Percentiles rank a stretch among this genome's conserved stretches.
Evolutionary conservation across 805 yeast genomes (phyloP).

Genomic region (Wickerhamiella slavikovae): DNA sequence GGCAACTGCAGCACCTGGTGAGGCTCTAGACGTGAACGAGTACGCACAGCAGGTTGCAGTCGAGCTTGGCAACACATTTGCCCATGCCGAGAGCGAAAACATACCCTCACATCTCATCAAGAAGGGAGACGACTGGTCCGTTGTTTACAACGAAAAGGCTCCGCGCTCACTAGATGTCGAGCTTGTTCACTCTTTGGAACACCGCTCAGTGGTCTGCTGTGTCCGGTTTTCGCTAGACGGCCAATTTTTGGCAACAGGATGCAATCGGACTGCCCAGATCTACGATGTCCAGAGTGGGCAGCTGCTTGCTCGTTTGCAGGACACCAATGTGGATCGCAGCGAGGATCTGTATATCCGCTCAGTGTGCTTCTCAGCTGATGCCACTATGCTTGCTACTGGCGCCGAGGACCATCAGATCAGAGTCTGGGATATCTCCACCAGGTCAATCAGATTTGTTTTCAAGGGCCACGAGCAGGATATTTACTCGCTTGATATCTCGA

Average conservation of each 20-base stretch:
- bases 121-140: constrained; percentile 67
- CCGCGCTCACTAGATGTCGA: constrained; percentile 64
- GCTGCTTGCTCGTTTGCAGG: constrained; percentile 65
- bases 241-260: constrained; percentile 84
- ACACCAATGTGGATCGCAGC: constrained; percentile 50
- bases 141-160: constrained; percentile 75
- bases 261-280: constrained; percentile 89
- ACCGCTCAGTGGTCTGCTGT: constrained; percentile 89
- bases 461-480: constrained; percentile 96
- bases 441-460: constrained; percentile 60
- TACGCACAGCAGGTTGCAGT: too few relatives aligned
- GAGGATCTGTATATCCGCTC: constrained; percentile 85
- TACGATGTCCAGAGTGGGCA: constrained; percentile 85
- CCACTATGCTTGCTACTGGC: constrained; percentile 81
- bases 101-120: constrained; percentile 64
- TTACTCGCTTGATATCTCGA: constrained; percentile 85
- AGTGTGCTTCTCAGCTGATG: constrained; percentile 92
- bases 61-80: constrained; percentile 17
- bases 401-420: constrained; percentile 62
- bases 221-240: constrained; percentile 87
- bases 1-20: too few relatives aligned
- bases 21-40: too few relatives aligned
- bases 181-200: constrained; percentile 74
- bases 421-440: constrained; percentile 83
- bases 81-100: constrained; percentile 56